Evolutionary conservation across 192 early-diverging fungal genomes (phyloP).

Genomic region (Endogone sp.): DNA sequence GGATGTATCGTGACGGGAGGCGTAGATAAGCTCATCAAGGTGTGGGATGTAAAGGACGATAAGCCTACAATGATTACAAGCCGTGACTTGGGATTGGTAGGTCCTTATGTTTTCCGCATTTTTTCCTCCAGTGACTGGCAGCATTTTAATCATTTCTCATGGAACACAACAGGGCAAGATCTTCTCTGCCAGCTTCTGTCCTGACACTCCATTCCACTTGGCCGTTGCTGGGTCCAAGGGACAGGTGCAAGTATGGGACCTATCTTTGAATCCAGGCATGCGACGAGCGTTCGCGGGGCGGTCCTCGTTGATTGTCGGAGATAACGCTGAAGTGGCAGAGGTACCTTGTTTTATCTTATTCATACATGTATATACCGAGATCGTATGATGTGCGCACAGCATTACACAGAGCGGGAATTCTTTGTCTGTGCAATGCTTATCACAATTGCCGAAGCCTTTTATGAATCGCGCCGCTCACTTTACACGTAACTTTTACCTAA

Average conservation of each 20-base stretch:
- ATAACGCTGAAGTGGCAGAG: background rate
- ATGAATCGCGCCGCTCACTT: no score
- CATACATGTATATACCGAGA: background rate
- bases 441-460: no score
- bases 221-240: slow-evolving; percentile 88
- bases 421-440: background rate
- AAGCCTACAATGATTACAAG: slow-evolving; percentile 83
- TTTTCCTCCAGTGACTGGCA: slow-evolving; percentile 22
- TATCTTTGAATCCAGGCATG: slow-evolving; percentile 83
- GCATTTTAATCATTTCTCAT: background rate
- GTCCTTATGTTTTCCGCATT: slow-evolving; percentile 3
- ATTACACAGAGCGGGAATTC: background rate
- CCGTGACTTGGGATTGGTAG: slow-evolving; percentile 76
- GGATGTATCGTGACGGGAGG: slow-evolving; percentile 92
- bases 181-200: slow-evolving; percentile 84
- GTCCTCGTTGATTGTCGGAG: background rate
- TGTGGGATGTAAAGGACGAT: slow-evolving; percentile 83
- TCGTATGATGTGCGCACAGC: no score
- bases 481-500: background rate
- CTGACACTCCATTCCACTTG: slow-evolving; percentile 87
- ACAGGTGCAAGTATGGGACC: slow-evolving; percentile 90
- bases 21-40: slow-evolving; percentile 85
- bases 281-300: slow-evolving; percentile 58
- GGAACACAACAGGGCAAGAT: slow-evolving; percentile 53
- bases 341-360: background rate